Conservation (phyloP, 2,329 filamentous ascomycete genomes). For the Akanthomyces dipterigenus region DNA sequence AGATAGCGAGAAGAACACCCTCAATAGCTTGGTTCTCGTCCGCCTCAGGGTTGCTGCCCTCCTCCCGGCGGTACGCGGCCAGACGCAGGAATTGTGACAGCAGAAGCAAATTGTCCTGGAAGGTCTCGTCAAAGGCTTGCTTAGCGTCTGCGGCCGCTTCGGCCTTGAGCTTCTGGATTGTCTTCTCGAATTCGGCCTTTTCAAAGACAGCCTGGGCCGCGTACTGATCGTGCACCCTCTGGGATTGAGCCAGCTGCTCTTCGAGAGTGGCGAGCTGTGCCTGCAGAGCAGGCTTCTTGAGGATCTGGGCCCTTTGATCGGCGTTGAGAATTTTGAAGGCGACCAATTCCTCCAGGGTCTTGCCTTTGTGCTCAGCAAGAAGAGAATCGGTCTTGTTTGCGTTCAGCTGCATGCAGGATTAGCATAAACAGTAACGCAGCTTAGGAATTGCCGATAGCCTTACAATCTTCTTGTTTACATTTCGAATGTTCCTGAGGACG, state of each 20-base stretch:
- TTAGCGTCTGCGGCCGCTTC: conserved; percentile 46
- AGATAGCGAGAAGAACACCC: conserved; percentile 70
- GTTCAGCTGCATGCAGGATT: conserved; percentile 45
- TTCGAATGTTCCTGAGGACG: conserved; percentile 69
- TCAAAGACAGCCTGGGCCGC: conserved; percentile 51
- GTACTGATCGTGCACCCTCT: conserved; percentile 69
- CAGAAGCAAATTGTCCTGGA: conserved; percentile 59
- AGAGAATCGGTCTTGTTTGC: conserved; percentile 66
- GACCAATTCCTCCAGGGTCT: conserved; percentile 68
- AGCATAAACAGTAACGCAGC: not conserved
- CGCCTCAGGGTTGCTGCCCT: conserved; percentile 55
- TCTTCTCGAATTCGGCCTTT: conserved; percentile 55
- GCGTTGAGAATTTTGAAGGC: conserved; percentile 66
- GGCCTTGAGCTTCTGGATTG: conserved; percentile 48
- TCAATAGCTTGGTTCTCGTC: conserved; percentile 79
- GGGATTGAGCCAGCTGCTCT: conserved; percentile 67
- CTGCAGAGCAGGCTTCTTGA: conserved; percentile 69
- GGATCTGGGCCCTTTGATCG: conserved; percentile 70
- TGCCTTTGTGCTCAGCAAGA: conserved; percentile 61
- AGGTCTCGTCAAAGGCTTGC: conserved; percentile 43
- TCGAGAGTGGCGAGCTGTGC: conserved; percentile 63
- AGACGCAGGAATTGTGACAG: conserved; percentile 76
- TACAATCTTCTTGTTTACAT: conserved; percentile 91
- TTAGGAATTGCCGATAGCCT: conserved; percentile 29
- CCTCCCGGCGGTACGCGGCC: conserved; percentile 66